These are phyloP conservation scores for Fragilaria crotonensis DNA, from an alignment of 108 stramenopile genomes.

Conservation along the genomic window DNA sequence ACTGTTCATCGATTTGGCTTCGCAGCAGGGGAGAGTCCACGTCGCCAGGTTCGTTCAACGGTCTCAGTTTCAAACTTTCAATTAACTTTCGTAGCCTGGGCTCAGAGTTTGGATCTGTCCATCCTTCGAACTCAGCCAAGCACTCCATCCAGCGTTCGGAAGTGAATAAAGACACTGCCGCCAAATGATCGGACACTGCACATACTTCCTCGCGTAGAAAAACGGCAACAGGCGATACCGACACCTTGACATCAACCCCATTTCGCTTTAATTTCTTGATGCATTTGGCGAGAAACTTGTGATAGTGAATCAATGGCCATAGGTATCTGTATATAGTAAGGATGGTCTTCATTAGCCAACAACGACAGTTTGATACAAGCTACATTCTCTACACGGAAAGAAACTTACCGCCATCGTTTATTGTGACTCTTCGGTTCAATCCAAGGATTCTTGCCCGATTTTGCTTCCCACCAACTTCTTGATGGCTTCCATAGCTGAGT, in stretches of 20 bases:
- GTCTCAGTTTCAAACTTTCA: slow-evolving; percentile 38
- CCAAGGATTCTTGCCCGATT: slow-evolving; percentile 85
- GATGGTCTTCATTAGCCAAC: background rate
- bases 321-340: slow-evolving; percentile 51
- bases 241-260: slow-evolving; percentile 72
- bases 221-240: slow-evolving; percentile 63
- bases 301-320: slow-evolving; percentile 89
- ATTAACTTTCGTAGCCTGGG: slow-evolving; percentile 36
- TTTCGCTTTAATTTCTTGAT: slow-evolving; percentile 89
- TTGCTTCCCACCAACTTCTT: slow-evolving; percentile 89
- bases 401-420: slow-evolving; percentile 83
- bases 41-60: slow-evolving; percentile 49
- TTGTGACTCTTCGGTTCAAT: slow-evolving; percentile 84
- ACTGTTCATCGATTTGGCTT: slow-evolving; percentile 66
- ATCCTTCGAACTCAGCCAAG: slow-evolving; percentile 61
- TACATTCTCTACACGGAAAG: background rate
- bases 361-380: background rate
- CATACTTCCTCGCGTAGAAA: slow-evolving; percentile 85
- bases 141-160: slow-evolving; percentile 79
- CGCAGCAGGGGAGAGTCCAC: slow-evolving; percentile 58
- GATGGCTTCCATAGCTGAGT: slow-evolving; percentile 88
- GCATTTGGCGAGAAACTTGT: slow-evolving; percentile 85
- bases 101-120: slow-evolving; percentile 46
- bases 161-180: slow-evolving; percentile 69
- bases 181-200: slow-evolving; percentile 82